A percentile compares a stretch with the other conserved stretches of the same genome.
phyloP scores from a whole-genome alignment of 164 flowering plant genomes.

The Platanus orientalis region DNA sequence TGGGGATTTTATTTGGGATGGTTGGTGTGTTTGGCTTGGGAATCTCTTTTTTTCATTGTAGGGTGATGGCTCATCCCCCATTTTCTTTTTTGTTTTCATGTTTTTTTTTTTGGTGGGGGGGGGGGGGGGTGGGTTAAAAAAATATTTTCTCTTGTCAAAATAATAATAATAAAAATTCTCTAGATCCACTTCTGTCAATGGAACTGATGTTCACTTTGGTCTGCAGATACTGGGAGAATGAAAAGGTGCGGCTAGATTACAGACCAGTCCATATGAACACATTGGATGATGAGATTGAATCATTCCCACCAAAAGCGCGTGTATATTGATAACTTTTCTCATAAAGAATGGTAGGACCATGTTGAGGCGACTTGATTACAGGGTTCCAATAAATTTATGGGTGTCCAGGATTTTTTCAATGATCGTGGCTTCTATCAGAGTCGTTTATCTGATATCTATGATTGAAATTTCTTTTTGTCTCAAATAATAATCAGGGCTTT shows the following conservation, averaged over 20 bases:
- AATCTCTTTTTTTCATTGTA: too few species aligned
- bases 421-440: slow-evolving; percentile 6
- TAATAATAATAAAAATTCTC: too few species aligned
- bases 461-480: slow-evolving; percentile 2
- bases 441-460: slow-evolving; percentile 9
- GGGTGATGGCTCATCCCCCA: too few species aligned
- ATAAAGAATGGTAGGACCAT: background rate
- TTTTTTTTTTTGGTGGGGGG: too few species aligned
- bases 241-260: slow-evolving; percentile 78
- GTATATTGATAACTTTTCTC: slow-evolving; percentile 47
- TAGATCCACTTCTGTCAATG: background rate
- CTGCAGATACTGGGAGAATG: slow-evolving; percentile 87
- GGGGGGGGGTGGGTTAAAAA: too few species aligned
- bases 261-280: slow-evolving; percentile 95
- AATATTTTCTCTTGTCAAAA: too few species aligned
- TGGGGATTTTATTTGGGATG: too few species aligned
- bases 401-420: slow-evolving; percentile 1
- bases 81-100: too few species aligned
- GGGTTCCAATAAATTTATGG: slow-evolving; percentile 13
- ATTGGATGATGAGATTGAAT: slow-evolving; percentile 79
- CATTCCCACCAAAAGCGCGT: slow-evolving; percentile 97
- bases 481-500: slow-evolving; percentile 4
- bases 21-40: too few species aligned
- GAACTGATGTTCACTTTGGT: background rate
- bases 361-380: background rate